Evolutionary conservation across 1,284 basidiomycete genomes (phyloP), one percentile per base, ranked within the genome.

Genomic region (Cryptococcus depauperatus): DNA sequence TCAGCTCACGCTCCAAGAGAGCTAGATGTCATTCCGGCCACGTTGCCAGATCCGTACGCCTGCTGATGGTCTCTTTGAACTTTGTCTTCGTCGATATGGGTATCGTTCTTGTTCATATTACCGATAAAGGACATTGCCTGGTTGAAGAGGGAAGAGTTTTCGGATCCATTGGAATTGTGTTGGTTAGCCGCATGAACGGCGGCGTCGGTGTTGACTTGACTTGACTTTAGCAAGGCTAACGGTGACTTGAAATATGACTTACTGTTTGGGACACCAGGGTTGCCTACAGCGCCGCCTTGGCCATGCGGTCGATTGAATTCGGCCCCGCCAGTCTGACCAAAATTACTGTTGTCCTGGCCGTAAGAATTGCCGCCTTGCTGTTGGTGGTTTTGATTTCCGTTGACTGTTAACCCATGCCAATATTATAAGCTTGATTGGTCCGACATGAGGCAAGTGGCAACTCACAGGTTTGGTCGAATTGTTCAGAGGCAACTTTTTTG

Each of bases 21-120:
- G 34, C 73, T 69, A 3, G 84, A 80, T 52, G 72, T 75, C 58
- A 86, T 50, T 35, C 64, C 70, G 37, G 74, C 64, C 0, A 76
- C 71, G 38, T 77, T 73, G 25, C 75, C 76, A 43, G 79, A 59
- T 3, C 74, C 59, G 62, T 72, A 72, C 28, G 62, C 83, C 59
- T 78, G 60, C 33, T 77, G 61, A 75, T 78, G 52, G 13, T 80
- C 77, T 43, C 72, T 55, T 43, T 68, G 57, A 7, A 83, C 79
- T 8, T 74, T 69, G n/a, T 81, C 74, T 59, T 87, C 84, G 60
- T 87, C 77, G 29, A 86, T 56, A 37, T 61, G 49, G 29, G 52
- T 56, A 46, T 64, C 54, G 47, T 57, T 54, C 41, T 52, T 43
- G 55, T 59, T 58, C 57, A 66, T 64, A 42, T 47, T 46, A 37